Base-by-base conservation (phyloP, 768 basidiomycete species). In the Pisolithus microcarpus region DNA sequence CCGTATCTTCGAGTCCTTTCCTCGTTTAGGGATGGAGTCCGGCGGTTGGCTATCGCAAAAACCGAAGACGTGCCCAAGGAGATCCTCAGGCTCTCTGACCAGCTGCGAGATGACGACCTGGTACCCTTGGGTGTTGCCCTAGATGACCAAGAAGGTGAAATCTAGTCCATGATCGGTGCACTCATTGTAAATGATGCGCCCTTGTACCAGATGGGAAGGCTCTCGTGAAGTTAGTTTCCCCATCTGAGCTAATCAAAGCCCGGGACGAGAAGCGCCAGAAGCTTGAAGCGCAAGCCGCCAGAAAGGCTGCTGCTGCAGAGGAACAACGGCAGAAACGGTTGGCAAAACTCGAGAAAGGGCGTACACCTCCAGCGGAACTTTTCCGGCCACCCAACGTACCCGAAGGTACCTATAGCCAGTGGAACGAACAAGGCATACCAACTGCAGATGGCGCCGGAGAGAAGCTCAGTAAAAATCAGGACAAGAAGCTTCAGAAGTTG, bases 91-190 rank as follows among this genome's bases (percentile, higher is more conserved):
- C 78, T 96, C 21, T 93, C 84, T 61, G 96, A 99, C 71, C 83
- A 81, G 56, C 77, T 99, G 53, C 82, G 96, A 15, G 95, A 98
- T 63, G 73, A 79, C 31, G 94, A 96, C 61, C 72, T 97, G 39
- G 85, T 94, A 39, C 85, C 92, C n/a, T 74, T 98, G 46, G 96
- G 96, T 7, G 91, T 99, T 6, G 93, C 93, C 7, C 73, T 99
- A 31, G 96, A 98, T 64, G 96, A 99, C 72, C 91, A 92, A 71
- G 91, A 94, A 75, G 92, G 92, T 84, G 55, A 46, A 72, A 65
- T 31, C 28, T 7, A 4, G 38, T 39, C 39, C 40, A 31, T 36
- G 46, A 16, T 46, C 45, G 37, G 9, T 37, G 18, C 21, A 38
- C 31, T 21, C 18, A 18, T 52, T 21, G 24, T 8, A 49, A 15